A percentile compares a stretch with the other conserved stretches of the same genome.
phyloP scores from a whole-genome alignment of 2,329 filamentous ascomycete species.

The Rhinocladiella similis region DNA sequence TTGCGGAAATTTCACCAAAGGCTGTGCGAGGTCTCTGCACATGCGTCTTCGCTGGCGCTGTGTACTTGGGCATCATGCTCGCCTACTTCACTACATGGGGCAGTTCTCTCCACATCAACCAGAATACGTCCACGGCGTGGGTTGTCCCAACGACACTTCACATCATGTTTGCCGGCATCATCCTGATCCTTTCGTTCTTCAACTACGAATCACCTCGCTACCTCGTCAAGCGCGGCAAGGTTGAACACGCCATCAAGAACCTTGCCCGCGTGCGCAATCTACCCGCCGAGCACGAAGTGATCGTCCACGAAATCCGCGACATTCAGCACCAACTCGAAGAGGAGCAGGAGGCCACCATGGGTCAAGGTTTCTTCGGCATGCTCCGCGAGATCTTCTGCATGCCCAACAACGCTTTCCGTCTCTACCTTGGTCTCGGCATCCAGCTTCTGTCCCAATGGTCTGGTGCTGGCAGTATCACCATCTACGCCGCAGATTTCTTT shows the following conservation, averaged over 20 bases:
- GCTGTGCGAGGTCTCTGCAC: constrained; percentile 72
- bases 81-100: constrained; percentile 63
- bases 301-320: constrained; percentile 60
- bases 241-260: constrained; percentile 47
- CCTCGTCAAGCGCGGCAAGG: constrained; percentile 64
- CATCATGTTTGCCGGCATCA: constrained; percentile 73
- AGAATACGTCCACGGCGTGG: constrained; percentile 47
- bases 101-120: constrained; percentile 52
- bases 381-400: constrained; percentile 68
- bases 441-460: constrained; percentile 75
- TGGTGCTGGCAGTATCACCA: constrained; percentile 71
- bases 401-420: constrained; percentile 69
- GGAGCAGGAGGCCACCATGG: constrained; percentile 70
- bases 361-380: constrained; percentile 63
- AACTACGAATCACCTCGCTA: constrained; percentile 70
- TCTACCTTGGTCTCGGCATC: constrained; percentile 67
- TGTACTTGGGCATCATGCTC: constrained; percentile 76
- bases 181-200: constrained; percentile 68
- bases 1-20: constrained; percentile 70
- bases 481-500: constrained; percentile 76
- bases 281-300: constrained; percentile 59
- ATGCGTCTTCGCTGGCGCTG: constrained; percentile 67
- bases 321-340: constrained; percentile 68
- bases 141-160: constrained; percentile 73
- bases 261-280: constrained; percentile 63